Percentiles rank a stretch among this genome's conserved stretches.
phyloP scores from a whole-genome alignment of 495 filamentous ascomycete species.

The Cryomyces antarcticus region DNA sequence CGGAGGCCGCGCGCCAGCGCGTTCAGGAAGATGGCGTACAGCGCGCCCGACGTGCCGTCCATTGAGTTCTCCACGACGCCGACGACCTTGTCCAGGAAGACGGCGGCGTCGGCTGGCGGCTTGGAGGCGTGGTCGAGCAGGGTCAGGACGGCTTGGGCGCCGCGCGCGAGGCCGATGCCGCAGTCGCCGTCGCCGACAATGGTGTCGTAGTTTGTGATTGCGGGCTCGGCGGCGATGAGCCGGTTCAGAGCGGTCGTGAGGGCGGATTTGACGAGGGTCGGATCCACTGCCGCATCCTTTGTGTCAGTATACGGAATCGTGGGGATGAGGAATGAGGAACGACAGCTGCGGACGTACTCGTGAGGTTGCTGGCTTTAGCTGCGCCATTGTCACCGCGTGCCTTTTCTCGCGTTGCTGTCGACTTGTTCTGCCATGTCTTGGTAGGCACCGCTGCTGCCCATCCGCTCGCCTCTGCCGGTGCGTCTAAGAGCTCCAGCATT shows the following conservation, averaged over 20 bases:
- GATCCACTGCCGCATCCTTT: slow-evolving; percentile 30
- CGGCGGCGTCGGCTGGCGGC: slow-evolving; percentile 44
- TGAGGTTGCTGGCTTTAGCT: slow-evolving; percentile 46
- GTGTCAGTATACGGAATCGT: neutral
- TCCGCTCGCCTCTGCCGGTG: slow-evolving; percentile 63
- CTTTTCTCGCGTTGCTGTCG: slow-evolving; percentile 6
- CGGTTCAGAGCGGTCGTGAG: slow-evolving; percentile 47
- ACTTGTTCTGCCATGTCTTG: slow-evolving; percentile 28
- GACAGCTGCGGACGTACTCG: slow-evolving; percentile 22
- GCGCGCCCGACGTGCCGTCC: slow-evolving; percentile 89
- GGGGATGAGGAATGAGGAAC: neutral
- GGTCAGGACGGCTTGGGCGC: slow-evolving; percentile 57
- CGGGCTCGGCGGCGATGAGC: slow-evolving; percentile 58
- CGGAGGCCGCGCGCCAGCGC: slow-evolving; percentile 61
- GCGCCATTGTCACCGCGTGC: slow-evolving; percentile 23
- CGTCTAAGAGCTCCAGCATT: slow-evolving; percentile 75
- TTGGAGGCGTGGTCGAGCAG: slow-evolving; percentile 33
- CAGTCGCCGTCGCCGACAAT: slow-evolving; percentile 94
- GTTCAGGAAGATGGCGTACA: slow-evolving; percentile 94
- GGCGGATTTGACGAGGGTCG: slow-evolving; percentile 30
- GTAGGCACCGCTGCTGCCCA: slow-evolving; percentile 55
- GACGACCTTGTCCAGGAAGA: slow-evolving; percentile 57
- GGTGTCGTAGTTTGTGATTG: slow-evolving; percentile 77
- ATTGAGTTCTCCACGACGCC: slow-evolving; percentile 70
- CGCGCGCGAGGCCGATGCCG: slow-evolving; percentile 72